These are phyloP conservation scores for Thermochaetoides thermophila DNA, from an alignment of 495 filamentous ascomycete genomes.

Conservation along the genomic window DNA sequence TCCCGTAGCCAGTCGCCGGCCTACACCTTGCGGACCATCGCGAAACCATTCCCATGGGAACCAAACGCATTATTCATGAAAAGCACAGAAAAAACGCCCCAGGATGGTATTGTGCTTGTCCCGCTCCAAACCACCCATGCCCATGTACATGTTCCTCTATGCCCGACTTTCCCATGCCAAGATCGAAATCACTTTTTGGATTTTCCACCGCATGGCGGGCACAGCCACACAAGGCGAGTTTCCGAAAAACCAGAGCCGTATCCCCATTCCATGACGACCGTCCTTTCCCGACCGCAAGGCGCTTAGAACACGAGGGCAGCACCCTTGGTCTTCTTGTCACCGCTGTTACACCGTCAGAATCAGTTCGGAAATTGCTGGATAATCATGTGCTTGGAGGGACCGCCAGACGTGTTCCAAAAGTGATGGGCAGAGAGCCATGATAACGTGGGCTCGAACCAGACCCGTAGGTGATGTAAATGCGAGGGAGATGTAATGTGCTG, in stretches of 20 bases:
- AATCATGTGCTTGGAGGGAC: slow-evolving; percentile 2
- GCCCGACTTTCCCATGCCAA: slow-evolving; percentile 18
- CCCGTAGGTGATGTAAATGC: not conserved
- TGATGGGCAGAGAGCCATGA: not conserved
- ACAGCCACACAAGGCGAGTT: slow-evolving; percentile 16
- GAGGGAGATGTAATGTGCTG: no score
- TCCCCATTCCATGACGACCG: slow-evolving; percentile 13
- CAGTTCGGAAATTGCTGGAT: not conserved
- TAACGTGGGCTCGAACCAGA: no score
- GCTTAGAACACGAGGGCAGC: slow-evolving; percentile 95
- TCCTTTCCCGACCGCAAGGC: slow-evolving; percentile 9
- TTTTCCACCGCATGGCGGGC: slow-evolving; percentile 15
- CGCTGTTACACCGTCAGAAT: slow-evolving; percentile 45
- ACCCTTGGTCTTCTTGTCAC: slow-evolving; percentile 99
- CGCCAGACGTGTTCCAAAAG: not conserved
- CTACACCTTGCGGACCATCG: no score
- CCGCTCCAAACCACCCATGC: slow-evolving; percentile 22
- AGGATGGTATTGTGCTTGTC: slow-evolving; percentile 24
- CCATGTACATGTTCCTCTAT: slow-evolving; percentile 23
- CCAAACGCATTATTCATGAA: slow-evolving; percentile 18
- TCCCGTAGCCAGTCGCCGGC: no score
- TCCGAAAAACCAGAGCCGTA: slow-evolving; percentile 17
- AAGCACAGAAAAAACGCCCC: slow-evolving; percentile 25
- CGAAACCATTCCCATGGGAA: slow-evolving; percentile 4
- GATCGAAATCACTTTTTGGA: slow-evolving; percentile 15